A percentile compares a stretch with the other conserved stretches of the same genome.
Evolutionary conservation across 305 asterid species (phyloP).

Genomic region (Nicotiana rustica): DNA sequence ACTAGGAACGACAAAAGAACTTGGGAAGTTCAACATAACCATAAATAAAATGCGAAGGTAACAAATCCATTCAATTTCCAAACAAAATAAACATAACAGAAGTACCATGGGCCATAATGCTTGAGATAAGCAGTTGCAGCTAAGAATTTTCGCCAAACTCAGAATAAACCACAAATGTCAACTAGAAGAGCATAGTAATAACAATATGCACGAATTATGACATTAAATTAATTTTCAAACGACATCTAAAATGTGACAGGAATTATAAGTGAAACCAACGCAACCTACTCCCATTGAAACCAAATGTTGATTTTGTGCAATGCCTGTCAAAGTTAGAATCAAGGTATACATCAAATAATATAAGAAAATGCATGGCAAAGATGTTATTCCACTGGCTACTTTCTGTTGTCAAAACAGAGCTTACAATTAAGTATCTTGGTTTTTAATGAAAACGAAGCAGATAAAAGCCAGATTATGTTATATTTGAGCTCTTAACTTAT

Average conservation of each 20-base stretch:
- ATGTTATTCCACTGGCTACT: neutral
- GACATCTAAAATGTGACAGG: neutral
- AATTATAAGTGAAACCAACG: neutral
- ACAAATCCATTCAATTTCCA: neutral
- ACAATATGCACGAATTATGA: neutral
- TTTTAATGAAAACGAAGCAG: neutral
- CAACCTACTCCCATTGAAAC: neutral
- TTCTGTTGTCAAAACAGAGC: neutral
- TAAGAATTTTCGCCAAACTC: neutral
- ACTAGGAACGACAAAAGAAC: neutral
- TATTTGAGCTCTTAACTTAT: neutral
- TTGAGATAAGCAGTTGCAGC: constrained; percentile 14
- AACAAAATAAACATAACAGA: neutral
- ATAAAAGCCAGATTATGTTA: neutral
- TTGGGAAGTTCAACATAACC: neutral
- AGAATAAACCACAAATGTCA: neutral
- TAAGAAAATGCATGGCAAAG: neutral
- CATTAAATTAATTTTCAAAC: neutral
- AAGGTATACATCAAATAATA: neutral
- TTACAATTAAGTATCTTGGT: neutral
- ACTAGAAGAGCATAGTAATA: neutral
- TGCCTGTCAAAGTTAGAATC: neutral
- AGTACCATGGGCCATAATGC: neutral
- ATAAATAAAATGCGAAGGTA: neutral
- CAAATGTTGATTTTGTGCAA: neutral